Evolutionary conservation across 1,284 basidiomycete species (phyloP).

Genomic region (Marasmius sp.): DNA sequence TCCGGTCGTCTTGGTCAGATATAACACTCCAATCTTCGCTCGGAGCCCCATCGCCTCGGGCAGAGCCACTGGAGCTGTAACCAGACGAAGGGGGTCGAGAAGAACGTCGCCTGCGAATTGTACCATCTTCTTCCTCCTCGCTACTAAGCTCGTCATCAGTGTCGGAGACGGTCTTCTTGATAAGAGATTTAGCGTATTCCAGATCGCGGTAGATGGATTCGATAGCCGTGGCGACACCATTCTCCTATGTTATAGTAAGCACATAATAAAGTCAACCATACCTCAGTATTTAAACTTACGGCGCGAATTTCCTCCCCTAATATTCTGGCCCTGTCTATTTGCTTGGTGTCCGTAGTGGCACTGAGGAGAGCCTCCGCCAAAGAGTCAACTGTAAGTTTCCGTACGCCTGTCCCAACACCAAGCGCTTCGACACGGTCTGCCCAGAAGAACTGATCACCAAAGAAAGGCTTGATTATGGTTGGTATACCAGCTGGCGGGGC

Average conservation of each 20-base stretch:
- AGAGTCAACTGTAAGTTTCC: constrained; percentile 79
- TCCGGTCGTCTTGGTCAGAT: constrained; percentile 65
- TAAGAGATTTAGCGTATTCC: constrained; percentile 82
- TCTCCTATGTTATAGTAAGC: constrained; percentile 57
- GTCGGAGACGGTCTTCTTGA: constrained; percentile 53
- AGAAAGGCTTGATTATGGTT: constrained; percentile 96
- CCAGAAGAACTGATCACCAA: constrained; percentile 98
- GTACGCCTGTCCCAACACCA: constrained; percentile 84
- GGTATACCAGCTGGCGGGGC: constrained; percentile 78
- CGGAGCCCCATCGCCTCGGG: constrained; percentile 36
- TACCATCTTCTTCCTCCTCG: constrained; percentile 43
- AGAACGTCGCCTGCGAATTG: constrained; percentile 38
- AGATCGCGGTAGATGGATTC: constrained; percentile 92
- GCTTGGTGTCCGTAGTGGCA: constrained; percentile 86
- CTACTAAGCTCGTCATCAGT: constrained; percentile 31
- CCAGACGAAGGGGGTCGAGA: constrained; percentile 40
- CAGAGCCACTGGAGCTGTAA: constrained; percentile 58
- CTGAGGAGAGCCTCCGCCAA: constrained; percentile 75
- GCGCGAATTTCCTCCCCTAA: constrained; percentile 84
- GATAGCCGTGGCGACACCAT: constrained; percentile 85
- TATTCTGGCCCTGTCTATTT: constrained; percentile 80
- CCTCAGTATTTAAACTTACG: constrained; percentile 40
- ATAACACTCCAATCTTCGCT: constrained; percentile 86
- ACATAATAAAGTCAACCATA: neutral
- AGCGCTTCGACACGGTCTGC: constrained; percentile 92